These are phyloP conservation scores for Phytophthora colocasiae DNA, from an alignment of 352 stramenopile species.

Conservation along the genomic window DNA sequence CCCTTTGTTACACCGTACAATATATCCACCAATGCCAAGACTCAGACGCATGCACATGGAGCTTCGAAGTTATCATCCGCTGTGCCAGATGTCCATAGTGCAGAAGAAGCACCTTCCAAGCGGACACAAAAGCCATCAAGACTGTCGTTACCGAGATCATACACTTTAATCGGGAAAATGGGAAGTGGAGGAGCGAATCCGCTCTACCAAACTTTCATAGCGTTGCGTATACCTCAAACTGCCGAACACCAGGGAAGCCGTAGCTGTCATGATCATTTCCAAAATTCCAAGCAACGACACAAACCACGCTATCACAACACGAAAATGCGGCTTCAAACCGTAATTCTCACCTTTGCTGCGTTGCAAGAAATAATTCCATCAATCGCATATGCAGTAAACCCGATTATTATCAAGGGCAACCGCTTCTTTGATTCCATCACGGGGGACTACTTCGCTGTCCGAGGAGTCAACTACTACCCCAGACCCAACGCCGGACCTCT, in stretches of 20 bases:
- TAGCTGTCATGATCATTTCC: background rate
- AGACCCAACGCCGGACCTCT: slow-evolving; percentile 74
- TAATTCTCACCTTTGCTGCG: background rate
- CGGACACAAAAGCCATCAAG: slow-evolving; percentile 2
- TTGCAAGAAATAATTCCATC: background rate
- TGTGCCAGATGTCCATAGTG: background rate
- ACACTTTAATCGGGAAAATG: slow-evolving; percentile 3
- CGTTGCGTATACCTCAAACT: background rate
- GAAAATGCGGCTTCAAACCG: background rate
- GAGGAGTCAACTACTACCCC: slow-evolving; percentile 90
- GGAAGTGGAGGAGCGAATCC: background rate
- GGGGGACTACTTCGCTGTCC: slow-evolving; percentile 73
- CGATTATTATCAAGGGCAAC: slow-evolving; percentile 63
- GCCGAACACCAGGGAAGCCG: no score
- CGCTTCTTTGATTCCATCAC: slow-evolving; percentile 82
- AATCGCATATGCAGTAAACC: background rate
- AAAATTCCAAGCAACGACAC: background rate
- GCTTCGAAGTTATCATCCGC: background rate
- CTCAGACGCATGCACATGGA: no score
- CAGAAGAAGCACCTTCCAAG: background rate
- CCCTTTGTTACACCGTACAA: no score
- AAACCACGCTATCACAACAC: background rate
- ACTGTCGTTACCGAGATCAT: slow-evolving; percentile 1
- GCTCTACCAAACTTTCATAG: background rate
- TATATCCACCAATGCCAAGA: no score